These are phyloP conservation scores for Suillus weaverae DNA, from an alignment of 768 basidiomycete genomes.

Conservation along the genomic window DNA sequence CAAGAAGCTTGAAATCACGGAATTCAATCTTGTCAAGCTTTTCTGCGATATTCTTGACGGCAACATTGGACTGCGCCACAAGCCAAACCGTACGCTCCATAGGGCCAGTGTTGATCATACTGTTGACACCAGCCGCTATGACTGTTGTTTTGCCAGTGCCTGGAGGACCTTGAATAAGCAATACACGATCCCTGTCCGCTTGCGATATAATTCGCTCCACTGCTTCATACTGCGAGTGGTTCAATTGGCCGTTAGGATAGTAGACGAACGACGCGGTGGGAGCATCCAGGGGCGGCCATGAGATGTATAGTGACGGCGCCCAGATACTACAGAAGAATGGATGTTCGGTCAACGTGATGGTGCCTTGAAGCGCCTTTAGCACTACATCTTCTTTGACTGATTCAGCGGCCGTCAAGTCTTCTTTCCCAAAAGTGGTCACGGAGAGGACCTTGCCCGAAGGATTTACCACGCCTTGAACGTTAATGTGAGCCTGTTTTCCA, in stretches of 20 bases:
- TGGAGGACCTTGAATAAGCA: conserved; percentile 37
- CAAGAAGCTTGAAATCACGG: conserved; percentile 39
- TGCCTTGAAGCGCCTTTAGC: conserved; percentile 21
- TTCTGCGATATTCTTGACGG: conserved; percentile 54
- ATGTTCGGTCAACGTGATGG: conserved; percentile 16
- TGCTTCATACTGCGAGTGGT: conserved; percentile 28
- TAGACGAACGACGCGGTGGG: neutral
- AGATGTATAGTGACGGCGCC: conserved; percentile 18
- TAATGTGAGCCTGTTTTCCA: conserved; percentile 42
- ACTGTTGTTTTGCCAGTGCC: conserved; percentile 48
- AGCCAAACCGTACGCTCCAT: conserved; percentile 35
- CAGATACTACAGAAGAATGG: conserved; percentile 31
- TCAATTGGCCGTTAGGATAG: conserved; percentile 15
- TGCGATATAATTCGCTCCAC: conserved; percentile 33
- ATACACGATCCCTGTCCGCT: conserved; percentile 20
- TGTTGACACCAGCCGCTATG: conserved; percentile 38
- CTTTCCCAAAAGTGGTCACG: conserved; percentile 54
- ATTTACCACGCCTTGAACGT: conserved; percentile 22
- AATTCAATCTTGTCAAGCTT: conserved; percentile 38
- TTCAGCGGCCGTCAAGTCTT: conserved; percentile 58
- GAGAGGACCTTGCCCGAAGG: conserved; percentile 18
- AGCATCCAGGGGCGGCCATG: conserved; percentile 17
- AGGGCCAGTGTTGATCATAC: conserved; percentile 16
- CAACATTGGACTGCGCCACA: conserved; percentile 50
- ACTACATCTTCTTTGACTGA: conserved; percentile 22